Percentiles rank a stretch among this genome's conserved stretches.
phyloP scores from a whole-genome alignment of 257 asterid genomes.

The Catharanthus roseus region DNA sequence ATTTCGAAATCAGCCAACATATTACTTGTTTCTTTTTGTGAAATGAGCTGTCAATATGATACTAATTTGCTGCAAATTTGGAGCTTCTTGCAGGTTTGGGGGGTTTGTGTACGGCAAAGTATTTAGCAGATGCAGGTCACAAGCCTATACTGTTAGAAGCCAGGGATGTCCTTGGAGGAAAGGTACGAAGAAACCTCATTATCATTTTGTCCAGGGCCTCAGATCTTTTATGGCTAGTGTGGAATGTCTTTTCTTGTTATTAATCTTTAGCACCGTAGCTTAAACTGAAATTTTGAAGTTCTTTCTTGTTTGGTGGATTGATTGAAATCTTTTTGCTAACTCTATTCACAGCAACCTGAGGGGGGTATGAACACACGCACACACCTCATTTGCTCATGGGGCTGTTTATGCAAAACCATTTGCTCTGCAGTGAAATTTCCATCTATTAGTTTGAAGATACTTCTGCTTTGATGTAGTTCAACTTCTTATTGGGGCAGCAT shows the following conservation, averaged over 20 bases:
- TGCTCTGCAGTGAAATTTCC: background rate
- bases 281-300: background rate
- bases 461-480: no score
- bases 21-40: no score
- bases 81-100: conserved; percentile 65
- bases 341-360: background rate
- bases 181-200: conserved; percentile 37
- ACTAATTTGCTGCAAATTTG: conserved; percentile 8
- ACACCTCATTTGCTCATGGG: no score
- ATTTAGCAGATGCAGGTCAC: conserved; percentile 98
- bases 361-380: background rate
- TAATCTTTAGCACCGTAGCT: background rate
- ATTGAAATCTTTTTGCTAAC: background rate
- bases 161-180: conserved; percentile 95
- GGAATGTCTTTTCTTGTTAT: background rate
- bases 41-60: no score
- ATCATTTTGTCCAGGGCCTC: background rate
- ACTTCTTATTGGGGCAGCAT: no score
- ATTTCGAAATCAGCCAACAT: background rate
- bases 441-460: background rate
- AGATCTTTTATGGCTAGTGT: background rate
- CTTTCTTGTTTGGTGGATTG: background rate
- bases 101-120: conserved; percentile 92
- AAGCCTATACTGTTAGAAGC: conserved; percentile 87
- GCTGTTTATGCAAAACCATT: background rate